Percentiles rank a stretch among this genome's conserved stretches.
Conservation (phyloP, 2,329 filamentous ascomycete genomes). For the Juglanconis oblonga region DNA sequence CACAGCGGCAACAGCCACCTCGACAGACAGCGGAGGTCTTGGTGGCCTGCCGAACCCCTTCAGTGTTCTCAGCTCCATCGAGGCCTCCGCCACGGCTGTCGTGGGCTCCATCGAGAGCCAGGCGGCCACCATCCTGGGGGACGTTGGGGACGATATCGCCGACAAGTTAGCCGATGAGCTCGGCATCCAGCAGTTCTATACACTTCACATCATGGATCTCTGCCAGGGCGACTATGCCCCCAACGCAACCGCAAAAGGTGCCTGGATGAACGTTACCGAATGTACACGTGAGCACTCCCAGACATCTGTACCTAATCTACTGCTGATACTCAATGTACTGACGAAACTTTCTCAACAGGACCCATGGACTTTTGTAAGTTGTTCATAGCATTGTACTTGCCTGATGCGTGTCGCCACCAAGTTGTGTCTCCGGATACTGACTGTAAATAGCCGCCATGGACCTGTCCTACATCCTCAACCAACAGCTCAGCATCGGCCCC, state of each 20-base stretch:
- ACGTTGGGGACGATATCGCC: conserved; percentile 32
- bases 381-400: too few relatives aligned
- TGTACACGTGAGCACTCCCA: conserved; percentile 23
- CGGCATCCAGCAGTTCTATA: conserved; percentile 33
- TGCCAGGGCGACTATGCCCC: conserved; percentile 31
- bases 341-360: neutral
- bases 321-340: neutral
- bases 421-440: neutral
- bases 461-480: conserved; percentile 44
- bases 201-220: conserved; percentile 28
- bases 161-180: conserved; percentile 26
- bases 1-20: conserved; percentile 20
- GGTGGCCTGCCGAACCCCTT: conserved; percentile 18
- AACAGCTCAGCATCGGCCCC: conserved; percentile 43
- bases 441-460: conserved; percentile 32
- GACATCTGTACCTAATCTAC: neutral
- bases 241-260: conserved; percentile 22
- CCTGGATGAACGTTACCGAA: conserved; percentile 24
- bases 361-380: conserved; percentile 21
- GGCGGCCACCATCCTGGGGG: conserved; percentile 21
- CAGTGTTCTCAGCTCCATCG: conserved; percentile 6
- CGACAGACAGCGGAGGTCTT: conserved; percentile 19
- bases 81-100: conserved; percentile 15
- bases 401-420: neutral
- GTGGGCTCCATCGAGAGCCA: conserved; percentile 23